phyloP scores from a whole-genome alignment of 345 rosid species.

The Leavenworthia alabamica region DNA sequence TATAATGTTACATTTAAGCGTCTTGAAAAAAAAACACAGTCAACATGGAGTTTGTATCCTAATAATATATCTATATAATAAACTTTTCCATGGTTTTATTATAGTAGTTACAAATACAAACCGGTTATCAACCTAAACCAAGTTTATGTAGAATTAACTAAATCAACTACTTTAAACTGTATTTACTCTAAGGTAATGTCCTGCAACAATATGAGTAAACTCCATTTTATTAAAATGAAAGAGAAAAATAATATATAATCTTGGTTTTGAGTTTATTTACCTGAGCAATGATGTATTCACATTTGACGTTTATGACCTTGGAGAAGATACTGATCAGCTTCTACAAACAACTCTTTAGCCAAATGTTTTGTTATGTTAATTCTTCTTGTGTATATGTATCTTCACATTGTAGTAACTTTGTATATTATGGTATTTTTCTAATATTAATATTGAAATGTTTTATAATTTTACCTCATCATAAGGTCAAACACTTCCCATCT shows the following conservation, averaged over 20 bases:
- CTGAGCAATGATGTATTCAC: slow-evolving; percentile 65
- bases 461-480: slow-evolving; percentile 53
- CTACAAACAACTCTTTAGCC: slow-evolving; percentile 68
- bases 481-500: slow-evolving; percentile 68
- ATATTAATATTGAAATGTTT: neutral
- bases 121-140: neutral
- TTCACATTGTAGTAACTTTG: slow-evolving; percentile 21
- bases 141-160: neutral
- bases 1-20: neutral
- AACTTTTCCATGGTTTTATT: slow-evolving; percentile 14
- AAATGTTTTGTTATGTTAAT: slow-evolving; percentile 36
- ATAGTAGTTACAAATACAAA: too few species aligned
- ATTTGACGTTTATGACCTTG: slow-evolving; percentile 62
- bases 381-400: slow-evolving; percentile 70
- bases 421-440: neutral
- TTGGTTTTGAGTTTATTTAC: slow-evolving; percentile 32
- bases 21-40: neutral
- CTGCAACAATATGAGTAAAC: slow-evolving; percentile 29
- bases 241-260: neutral
- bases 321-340: slow-evolving; percentile 80
- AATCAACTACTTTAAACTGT: neutral
- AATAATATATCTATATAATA: neutral
- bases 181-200: slow-evolving; percentile 54
- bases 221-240: neutral
- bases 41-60: too few species aligned